Evolutionary conservation across 1,139 yeast genomes (phyloP).

Genomic region (Candida tropicalis): DNA sequence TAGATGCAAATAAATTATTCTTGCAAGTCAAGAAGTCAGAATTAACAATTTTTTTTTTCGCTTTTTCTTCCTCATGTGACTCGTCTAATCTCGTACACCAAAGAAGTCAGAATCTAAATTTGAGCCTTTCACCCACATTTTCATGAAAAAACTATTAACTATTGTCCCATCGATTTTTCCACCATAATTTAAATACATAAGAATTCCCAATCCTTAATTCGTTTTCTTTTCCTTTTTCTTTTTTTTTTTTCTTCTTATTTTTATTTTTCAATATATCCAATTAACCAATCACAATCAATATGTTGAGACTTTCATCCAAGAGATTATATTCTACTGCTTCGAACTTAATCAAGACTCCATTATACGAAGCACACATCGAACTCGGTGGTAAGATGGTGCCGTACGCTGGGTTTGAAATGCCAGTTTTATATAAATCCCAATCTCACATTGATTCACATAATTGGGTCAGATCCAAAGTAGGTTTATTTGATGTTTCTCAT

Average conservation of each 20-base stretch:
- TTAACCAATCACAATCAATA: constrained; percentile 8
- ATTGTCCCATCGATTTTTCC: not conserved
- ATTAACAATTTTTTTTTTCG: not conserved
- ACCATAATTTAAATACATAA: not conserved
- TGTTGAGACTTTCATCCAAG: constrained; percentile 21
- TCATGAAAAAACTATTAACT: not conserved
- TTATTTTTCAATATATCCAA: not conserved
- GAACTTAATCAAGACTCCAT: constrained; percentile 64
- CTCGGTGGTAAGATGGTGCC: constrained; percentile 91
- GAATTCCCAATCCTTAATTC: not conserved
- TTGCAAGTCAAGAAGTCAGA: not conserved
- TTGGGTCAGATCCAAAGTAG: constrained; percentile 89
- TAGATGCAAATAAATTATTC: too few species aligned
- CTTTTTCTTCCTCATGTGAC: not conserved
- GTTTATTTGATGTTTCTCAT: constrained; percentile 94
- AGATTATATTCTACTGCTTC: constrained; percentile 31
- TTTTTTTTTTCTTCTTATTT: not conserved
- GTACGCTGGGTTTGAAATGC: constrained; percentile 95
- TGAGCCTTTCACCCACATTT: constrained; percentile 1
- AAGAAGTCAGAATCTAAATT: not conserved
- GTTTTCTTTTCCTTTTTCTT: not conserved
- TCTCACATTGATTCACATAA: constrained; percentile 90
- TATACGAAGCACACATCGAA: constrained; percentile 75
- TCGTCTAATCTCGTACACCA: not conserved
- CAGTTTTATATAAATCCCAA: constrained; percentile 80